Base-by-base conservation (phyloP, 495 filamentous ascomycete genomes). In the Aspergillus leporis region DNA sequence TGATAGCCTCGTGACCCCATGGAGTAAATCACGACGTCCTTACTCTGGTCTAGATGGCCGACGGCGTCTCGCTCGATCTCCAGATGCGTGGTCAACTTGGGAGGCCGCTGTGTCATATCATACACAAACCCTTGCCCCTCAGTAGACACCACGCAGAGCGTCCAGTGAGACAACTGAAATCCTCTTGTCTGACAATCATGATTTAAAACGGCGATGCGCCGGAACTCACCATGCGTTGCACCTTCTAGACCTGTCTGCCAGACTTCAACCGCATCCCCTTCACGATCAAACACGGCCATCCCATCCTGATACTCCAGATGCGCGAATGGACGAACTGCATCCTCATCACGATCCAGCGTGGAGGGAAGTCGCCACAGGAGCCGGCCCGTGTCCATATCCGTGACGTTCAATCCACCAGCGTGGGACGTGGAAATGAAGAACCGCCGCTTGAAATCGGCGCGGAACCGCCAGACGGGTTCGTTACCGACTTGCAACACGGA, bases 231-330 rank as follows among this genome's bases (percentile, higher is more conserved):
- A 21, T 70, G 70, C 22, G 58, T 30, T 14, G 71, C 58, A 19
- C 62, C 71, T 48, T 72, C 71, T 23, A 67, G 30, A 23, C 64
- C 73, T 5, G 71, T 40, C 46, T 75, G 67, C 74, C 74, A 77
- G 6, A 77, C 71, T 51, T 77, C 72, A 0, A 77, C 59, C 0
- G 70, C 70, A 59, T 77, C 67, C 8, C 74, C 74, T 45, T 74
- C 73, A 0, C 73, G 65, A 61, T 77, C 73, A 49, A 77, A 77
- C 13, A 75, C 71, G 0, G 62, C 71, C 70, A 75, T 73, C 14
- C 74, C 74, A 64, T 77, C 74, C 58, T 75, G 72, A 31, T 77
- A 77, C 49, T 77, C 74, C 4, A 77, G 59, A 59, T 77, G 74
- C 2, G 74, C 74, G 21, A 70, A 71, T 10, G 68, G 70, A 14